These are phyloP conservation scores for Coprinellus aureogranulatus DNA, from an alignment of 768 basidiomycete genomes.

Conservation along the genomic window DNA sequence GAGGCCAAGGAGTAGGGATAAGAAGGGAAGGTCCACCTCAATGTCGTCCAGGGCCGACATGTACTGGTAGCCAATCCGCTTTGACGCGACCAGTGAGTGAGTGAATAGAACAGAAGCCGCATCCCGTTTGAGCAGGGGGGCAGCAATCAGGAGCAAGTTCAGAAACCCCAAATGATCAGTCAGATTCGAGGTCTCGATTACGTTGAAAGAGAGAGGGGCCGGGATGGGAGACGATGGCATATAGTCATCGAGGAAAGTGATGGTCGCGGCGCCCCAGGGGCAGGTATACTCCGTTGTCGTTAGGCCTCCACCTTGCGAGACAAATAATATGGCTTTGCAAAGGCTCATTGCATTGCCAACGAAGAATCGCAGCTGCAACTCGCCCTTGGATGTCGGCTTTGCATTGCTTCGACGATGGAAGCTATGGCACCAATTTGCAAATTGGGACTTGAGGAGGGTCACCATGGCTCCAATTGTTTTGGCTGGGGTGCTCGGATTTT, in stretches of 20 bases:
- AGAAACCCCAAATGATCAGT: slow-evolving; percentile 47
- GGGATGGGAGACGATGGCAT: not conserved
- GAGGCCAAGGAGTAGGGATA: not conserved
- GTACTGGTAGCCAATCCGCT: not conserved
- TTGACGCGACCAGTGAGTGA: slow-evolving; percentile 33
- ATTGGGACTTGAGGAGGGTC: slow-evolving; percentile 30
- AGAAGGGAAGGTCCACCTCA: slow-evolving; percentile 14
- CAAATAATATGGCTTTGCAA: slow-evolving; percentile 33
- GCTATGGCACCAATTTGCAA: slow-evolving; percentile 29
- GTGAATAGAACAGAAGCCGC: slow-evolving; percentile 38
- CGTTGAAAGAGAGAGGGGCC: slow-evolving; percentile 39
- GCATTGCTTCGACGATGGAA: slow-evolving; percentile 21
- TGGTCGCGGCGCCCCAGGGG: slow-evolving; percentile 32
- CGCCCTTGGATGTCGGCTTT: not conserved
- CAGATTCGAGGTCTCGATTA: slow-evolving; percentile 53
- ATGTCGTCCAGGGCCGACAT: slow-evolving; percentile 4
- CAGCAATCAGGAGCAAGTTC: slow-evolving; percentile 38
- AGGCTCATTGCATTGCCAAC: slow-evolving; percentile 39
- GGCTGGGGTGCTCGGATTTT: slow-evolving; percentile 6
- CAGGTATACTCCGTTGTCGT: slow-evolving; percentile 29
- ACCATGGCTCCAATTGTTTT: slow-evolving; percentile 23
- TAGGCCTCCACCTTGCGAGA: slow-evolving; percentile 12
- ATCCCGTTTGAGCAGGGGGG: slow-evolving; percentile 34
- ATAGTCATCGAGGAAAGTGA: slow-evolving; percentile 34
- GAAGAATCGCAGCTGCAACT: slow-evolving; percentile 36